Evolutionary conservation across 805 yeast species (phyloP), one percentile per base, ranked within the genome.

Genomic region (Ogataea wickerhamii): DNA sequence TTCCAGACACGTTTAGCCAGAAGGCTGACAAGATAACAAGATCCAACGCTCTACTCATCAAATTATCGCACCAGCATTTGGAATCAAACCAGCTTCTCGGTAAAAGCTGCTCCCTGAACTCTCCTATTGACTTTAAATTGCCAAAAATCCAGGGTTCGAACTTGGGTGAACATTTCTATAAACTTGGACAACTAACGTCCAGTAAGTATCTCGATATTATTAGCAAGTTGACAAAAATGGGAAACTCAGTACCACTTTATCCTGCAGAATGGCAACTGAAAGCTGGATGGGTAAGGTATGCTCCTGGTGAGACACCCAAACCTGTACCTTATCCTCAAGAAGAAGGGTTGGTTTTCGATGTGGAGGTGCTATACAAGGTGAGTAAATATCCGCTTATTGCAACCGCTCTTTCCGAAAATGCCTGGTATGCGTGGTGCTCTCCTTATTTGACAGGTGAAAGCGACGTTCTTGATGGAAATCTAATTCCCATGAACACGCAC

Each of bases 381-480:
- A 76, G 93, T 0, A 74, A 72, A 3, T 89, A 78, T 55, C 81
- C 98, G 0, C 76, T 84, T 0, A 56, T 93, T 60, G 96, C 96
- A 2, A 74, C 85, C 0, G 95, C 96, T 8, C 80, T 72, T 2
- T 78, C 96, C 0, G 57, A 70, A 0, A 66, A 71, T 7, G 95
- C 96, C 0, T 88, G 97, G 95, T 93, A 89, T 55, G 79, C 81
- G 0, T 93, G 99, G 99, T 80, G 87, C 6, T 87, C 96, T 0
- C 98, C 99, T 0, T 80, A 73, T 56, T 58, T 93, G 16, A 70
- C 83, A 1, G 74, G 73, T 2, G 78, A 76, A 34, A 63, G 78
- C 2, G 63, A 67, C 5, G 49, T 58, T 2, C 53, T 63, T 14
- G 73, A 80, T 21, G 51, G 54, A 12, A 95, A 87, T 49, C 61